Evolutionary conservation across 371 early-diverging fungal genomes (phyloP), one percentile per base, ranked within the genome.

Genomic region (Mortierella sp.): DNA sequence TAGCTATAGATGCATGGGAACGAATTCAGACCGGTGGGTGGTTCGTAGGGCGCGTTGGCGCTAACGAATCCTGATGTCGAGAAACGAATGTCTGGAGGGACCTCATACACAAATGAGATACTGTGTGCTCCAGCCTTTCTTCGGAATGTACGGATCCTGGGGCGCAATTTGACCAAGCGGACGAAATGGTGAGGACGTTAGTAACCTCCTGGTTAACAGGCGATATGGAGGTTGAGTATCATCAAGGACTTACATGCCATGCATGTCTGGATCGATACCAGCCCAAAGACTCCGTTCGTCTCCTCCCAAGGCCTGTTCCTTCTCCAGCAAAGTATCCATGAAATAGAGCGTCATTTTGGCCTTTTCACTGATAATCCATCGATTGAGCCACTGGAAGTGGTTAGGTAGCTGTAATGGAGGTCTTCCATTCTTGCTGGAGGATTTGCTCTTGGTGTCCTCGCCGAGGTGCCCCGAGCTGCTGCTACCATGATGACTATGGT

Each of bases 1-100:
- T 84, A 82, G 57, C 85, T 83, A 54, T 85, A 90, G 53, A 90
- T 88, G 45, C 85, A 88, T 13, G 88, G 90, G 57, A 90, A 90
- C 1, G 90, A 90, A 52, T 87, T 85, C 27, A 87, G 65, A 0
- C 89, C 90, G 22, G 85, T 84, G 2, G 88, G 88, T n/a, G 86
- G 55, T 49, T 88, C 85, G 58, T 88, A 90, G 0, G 83, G 73
- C 1, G 80, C 76, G n/a, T 57, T 79, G 19, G 79, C 61, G 49
- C 82, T 82, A 2, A 83, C 80, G 58, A 86, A 88, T 0, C 90
- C 90, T 34, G 82, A 71, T 1, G 80, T 79, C 45, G 84, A 76
- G 54, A 87, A 90, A 3, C 85, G 85, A 0, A 79, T 78, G 12
- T 78, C 72, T 13, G 71, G 52, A 13, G 82, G 79, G 7, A 88